Percentiles rank a stretch among this genome's conserved stretches.
Evolutionary conservation across 441 rosid species (phyloP).

Genomic region (Biscutella auriculata): DNA sequence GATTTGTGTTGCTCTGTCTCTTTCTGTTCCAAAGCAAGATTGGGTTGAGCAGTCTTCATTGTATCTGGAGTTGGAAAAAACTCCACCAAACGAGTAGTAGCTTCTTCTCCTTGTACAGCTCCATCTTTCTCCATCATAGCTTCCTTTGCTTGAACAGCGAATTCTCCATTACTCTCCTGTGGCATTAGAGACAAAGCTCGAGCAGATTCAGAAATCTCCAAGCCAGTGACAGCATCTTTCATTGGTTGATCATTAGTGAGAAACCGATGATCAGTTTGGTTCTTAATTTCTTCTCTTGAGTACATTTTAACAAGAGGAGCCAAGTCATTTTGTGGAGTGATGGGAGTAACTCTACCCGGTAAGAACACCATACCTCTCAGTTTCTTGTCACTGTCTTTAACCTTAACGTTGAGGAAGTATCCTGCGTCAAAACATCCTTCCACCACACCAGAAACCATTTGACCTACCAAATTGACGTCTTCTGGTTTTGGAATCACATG

Average conservation of each 20-base stretch:
- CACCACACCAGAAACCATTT: constrained; percentile 50
- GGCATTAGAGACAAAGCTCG: constrained; percentile 16
- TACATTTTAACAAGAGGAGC: constrained; percentile 61
- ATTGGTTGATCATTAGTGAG: constrained; percentile 15
- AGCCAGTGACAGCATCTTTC: constrained; percentile 10
- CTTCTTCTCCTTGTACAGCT: not conserved
- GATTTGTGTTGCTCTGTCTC: constrained; percentile 20
- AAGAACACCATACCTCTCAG: constrained; percentile 61
- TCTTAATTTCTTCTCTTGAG: constrained; percentile 32
- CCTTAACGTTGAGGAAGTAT: constrained; percentile 53
- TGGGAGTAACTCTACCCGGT: constrained; percentile 37
- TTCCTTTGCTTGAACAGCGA: constrained; percentile 2
- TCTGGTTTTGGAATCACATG: constrained; percentile 17
- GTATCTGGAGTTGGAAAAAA: constrained; percentile 22
- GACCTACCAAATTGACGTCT: constrained; percentile 39
- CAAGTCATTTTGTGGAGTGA: constrained; percentile 54
- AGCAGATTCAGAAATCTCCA: constrained; percentile 23
- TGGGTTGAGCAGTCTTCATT: constrained; percentile 1
- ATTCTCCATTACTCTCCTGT: constrained; percentile 10
- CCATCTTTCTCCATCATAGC: constrained; percentile 17
- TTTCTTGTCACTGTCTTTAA: constrained; percentile 35
- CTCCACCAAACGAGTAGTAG: constrained; percentile 20
- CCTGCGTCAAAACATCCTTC: constrained; percentile 70
- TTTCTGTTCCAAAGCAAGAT: constrained; percentile 6
- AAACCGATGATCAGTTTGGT: constrained; percentile 18